These are phyloP conservation scores for Exophiala phaeomuriformis DNA, from an alignment of 2,329 filamentous ascomycete species.

Conservation along the genomic window DNA sequence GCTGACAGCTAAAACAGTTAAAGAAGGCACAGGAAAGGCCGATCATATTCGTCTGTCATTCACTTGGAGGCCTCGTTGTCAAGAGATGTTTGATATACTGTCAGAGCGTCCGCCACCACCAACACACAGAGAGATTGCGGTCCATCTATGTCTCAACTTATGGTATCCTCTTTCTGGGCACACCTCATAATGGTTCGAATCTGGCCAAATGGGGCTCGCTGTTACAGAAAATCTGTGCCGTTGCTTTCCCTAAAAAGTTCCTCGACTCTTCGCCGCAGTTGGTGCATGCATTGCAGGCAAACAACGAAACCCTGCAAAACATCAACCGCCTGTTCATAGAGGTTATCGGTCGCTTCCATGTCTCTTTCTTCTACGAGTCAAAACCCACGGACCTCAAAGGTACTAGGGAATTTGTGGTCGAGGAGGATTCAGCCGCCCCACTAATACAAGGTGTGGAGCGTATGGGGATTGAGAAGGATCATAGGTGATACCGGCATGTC, in stretches of 20 bases:
- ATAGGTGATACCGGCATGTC: conserved; percentile 31
- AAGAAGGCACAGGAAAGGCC: conserved; percentile 51
- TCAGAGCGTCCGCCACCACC: conserved; percentile 49
- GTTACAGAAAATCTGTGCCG: conserved; percentile 60
- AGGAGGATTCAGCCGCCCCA: conserved; percentile 62
- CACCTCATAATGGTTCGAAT: conserved; percentile 64
- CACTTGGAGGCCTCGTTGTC: conserved; percentile 63
- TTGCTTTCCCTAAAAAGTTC: conserved; percentile 57
- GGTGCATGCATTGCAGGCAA: conserved; percentile 61
- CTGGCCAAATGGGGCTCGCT: conserved; percentile 61
- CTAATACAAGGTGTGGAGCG: conserved; percentile 62
- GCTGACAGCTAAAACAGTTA: conserved; percentile 28
- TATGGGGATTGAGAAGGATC: conserved; percentile 67
- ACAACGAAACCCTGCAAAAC: conserved; percentile 66
- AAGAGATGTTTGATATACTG: conserved; percentile 65
- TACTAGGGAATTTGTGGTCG: conserved; percentile 58
- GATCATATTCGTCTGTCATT: conserved; percentile 70
- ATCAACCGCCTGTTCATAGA: conserved; percentile 68
- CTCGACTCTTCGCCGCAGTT: conserved; percentile 62
- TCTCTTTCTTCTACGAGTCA: conserved; percentile 71
- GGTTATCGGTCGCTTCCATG: conserved; percentile 61
- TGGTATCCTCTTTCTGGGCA: conserved; percentile 69
- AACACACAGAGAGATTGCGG: conserved; percentile 56
- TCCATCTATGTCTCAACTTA: conserved; percentile 69
- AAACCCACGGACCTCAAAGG: conserved; percentile 63